Evolutionary conservation across 2,329 filamentous ascomycete genomes (phyloP).

Genomic region (Cyphellophora europaea): DNA sequence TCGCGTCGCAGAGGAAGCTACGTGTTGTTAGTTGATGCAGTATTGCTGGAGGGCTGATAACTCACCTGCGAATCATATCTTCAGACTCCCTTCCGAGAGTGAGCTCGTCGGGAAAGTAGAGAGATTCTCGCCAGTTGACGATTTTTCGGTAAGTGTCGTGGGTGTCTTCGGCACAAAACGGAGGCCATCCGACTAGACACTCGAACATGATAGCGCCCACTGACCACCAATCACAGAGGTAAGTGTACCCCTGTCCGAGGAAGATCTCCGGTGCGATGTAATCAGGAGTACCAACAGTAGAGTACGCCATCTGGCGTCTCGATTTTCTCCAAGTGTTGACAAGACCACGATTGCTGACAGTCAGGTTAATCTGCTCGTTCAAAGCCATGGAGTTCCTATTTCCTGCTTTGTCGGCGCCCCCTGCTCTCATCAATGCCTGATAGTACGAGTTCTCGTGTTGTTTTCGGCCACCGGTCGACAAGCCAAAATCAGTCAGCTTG

Average conservation of each 20-base stretch:
- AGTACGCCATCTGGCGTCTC: constrained; percentile 91
- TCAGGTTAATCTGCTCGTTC: constrained; percentile 88
- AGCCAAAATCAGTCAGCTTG: constrained; percentile 94
- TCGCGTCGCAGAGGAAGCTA: constrained; percentile 87
- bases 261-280: constrained; percentile 99
- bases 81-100: constrained; percentile 81
- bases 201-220: constrained; percentile 99
- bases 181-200: constrained; percentile 95
- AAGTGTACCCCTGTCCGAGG: constrained; percentile 89
- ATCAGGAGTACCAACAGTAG: constrained; percentile 93
- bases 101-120: constrained; percentile 96
- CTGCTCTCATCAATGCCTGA: constrained; percentile 82
- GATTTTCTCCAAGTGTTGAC: constrained; percentile 99
- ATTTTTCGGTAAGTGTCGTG: constrained; percentile 99
- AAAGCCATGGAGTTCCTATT: constrained; percentile 92
- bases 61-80: constrained; percentile 81
- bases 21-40: constrained; percentile 20
- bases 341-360: constrained; percentile 91
- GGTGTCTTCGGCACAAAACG: constrained; percentile 95
- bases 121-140: constrained; percentile 90
- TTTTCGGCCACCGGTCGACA: constrained; percentile 96
- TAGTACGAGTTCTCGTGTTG: constrained; percentile 98
- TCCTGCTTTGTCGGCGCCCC: constrained; percentile 56
- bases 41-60: constrained; percentile 10
- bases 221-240: constrained; percentile 98